Conservation (phyloP, 108 stramenopile genomes). For the Pseudonitzschia delicatissima region DNA sequence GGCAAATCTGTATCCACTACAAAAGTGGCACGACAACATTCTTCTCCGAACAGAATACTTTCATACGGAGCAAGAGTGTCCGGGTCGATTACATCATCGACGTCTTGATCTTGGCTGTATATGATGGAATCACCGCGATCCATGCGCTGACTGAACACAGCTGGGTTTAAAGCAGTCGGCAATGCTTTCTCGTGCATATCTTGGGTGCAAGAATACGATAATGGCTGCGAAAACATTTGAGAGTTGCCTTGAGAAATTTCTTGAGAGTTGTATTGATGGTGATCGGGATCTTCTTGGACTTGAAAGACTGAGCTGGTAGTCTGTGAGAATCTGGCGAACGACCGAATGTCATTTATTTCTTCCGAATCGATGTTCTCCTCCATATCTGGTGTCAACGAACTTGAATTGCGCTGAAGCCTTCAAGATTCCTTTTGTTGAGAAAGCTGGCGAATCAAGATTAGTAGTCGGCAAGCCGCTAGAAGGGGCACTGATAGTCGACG, state of each 20-base stretch:
- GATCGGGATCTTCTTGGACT: not conserved
- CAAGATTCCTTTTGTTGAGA: not conserved
- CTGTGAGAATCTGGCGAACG: not conserved
- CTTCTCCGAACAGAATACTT: constrained; percentile 34
- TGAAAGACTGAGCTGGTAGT: not conserved
- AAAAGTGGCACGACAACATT: constrained; percentile 27
- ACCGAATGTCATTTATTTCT: no score
- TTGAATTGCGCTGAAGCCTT: not conserved
- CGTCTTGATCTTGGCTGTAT: constrained; percentile 18
- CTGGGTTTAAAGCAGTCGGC: not conserved
- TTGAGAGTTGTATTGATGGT: not conserved
- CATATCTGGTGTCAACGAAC: not conserved
- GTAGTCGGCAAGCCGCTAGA: not conserved
- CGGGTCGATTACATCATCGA: constrained; percentile 58
- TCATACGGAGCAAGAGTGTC: constrained; percentile 51
- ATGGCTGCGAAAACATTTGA: not conserved
- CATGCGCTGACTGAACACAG: constrained; percentile 48
- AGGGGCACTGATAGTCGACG: constrained; percentile 5
- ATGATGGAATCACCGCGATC: constrained; percentile 55
- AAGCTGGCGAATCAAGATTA: constrained; percentile 1
- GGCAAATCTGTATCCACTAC: constrained; percentile 24
- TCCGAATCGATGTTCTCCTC: not conserved
- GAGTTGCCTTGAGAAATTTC: not conserved
- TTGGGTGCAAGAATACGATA: constrained; percentile 33
- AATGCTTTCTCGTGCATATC: constrained; percentile 20